Evolutionary conservation across 306 rosid species (phyloP).

Genomic region (Lotus japonicus): DNA sequence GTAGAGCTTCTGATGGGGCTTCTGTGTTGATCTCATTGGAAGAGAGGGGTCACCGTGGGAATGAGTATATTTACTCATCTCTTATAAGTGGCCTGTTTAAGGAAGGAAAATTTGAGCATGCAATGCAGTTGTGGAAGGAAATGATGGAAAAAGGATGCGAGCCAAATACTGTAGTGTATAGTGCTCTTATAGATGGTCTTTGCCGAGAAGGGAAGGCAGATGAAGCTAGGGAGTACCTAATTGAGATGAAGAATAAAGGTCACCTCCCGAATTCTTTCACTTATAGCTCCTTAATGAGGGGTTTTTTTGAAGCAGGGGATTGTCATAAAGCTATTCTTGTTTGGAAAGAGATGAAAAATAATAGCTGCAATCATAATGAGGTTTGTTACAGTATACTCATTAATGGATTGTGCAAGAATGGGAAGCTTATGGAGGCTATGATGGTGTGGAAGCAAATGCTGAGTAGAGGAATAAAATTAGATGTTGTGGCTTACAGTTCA

Average conservation of each 20-base stretch:
- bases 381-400: conserved; percentile 72
- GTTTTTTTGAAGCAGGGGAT: conserved; percentile 56
- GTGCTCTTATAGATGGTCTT: conserved; percentile 79
- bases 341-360: conserved; percentile 66
- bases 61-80: conserved; percentile 66
- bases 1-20: conserved; percentile 65
- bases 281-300: conserved; percentile 81
- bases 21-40: conserved; percentile 54
- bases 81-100: conserved; percentile 85
- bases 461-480: conserved; percentile 68
- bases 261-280: conserved; percentile 59
- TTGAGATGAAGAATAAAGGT: conserved; percentile 65
- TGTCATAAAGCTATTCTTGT: conserved; percentile 59
- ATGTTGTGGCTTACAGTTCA: conserved; percentile 87
- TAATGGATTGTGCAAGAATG: conserved; percentile 70
- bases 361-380: conserved; percentile 39
- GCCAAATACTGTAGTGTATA: conserved; percentile 62
- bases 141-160: conserved; percentile 61
- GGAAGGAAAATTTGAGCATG: conserved; percentile 65
- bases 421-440: conserved; percentile 69
- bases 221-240: conserved; percentile 48
- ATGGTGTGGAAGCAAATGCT: conserved; percentile 86
- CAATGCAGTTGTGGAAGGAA: conserved; percentile 67
- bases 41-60: conserved; percentile 65
- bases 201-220: conserved; percentile 71